phyloP scores from a whole-genome alignment of 31 red algal genomes.

The Odonthalia washingtoniensis region DNA sequence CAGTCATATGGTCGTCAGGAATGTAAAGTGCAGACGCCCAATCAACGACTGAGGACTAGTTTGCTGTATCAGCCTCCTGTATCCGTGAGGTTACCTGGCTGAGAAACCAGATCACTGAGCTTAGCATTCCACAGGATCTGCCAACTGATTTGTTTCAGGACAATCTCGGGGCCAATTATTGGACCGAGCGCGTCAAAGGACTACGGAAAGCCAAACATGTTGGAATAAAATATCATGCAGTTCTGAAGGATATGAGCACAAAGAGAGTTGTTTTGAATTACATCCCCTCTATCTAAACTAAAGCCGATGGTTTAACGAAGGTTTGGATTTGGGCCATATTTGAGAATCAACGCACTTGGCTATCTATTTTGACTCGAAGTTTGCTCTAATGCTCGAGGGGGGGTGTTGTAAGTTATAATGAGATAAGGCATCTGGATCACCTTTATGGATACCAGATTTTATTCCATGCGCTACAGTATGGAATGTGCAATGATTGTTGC shows the following conservation, averaged over 20 bases:
- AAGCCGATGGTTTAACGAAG: constrained; percentile 19
- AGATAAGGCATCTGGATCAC: no score
- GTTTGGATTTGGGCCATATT: neutral
- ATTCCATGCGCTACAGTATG: no score
- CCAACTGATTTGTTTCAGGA: constrained; percentile 12
- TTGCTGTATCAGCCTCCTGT: neutral
- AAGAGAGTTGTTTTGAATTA: neutral
- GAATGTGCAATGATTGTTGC: no score
- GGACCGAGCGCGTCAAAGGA: constrained; percentile 22
- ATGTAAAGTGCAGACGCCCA: constrained; percentile 1
- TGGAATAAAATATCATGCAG: constrained; percentile 19
- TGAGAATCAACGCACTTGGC: no score
- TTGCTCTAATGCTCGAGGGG: no score
- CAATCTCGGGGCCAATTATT: constrained; percentile 32
- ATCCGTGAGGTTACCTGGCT: constrained; percentile 8
- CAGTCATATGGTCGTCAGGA: constrained; percentile 27
- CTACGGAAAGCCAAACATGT: constrained; percentile 39
- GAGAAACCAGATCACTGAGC: neutral
- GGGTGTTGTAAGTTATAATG: no score
- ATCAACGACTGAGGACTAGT: constrained; percentile 24
- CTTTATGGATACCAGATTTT: no score
- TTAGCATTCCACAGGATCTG: neutral
- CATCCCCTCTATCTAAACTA: neutral
- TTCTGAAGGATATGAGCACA: neutral
- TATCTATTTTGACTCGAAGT: no score